Percentiles rank a stretch among this genome's conserved stretches.
These are phyloP conservation scores for Saccharomycopsis synnaedendra DNA, from an alignment of 805 yeast genomes.

Conservation along the genomic window DNA sequence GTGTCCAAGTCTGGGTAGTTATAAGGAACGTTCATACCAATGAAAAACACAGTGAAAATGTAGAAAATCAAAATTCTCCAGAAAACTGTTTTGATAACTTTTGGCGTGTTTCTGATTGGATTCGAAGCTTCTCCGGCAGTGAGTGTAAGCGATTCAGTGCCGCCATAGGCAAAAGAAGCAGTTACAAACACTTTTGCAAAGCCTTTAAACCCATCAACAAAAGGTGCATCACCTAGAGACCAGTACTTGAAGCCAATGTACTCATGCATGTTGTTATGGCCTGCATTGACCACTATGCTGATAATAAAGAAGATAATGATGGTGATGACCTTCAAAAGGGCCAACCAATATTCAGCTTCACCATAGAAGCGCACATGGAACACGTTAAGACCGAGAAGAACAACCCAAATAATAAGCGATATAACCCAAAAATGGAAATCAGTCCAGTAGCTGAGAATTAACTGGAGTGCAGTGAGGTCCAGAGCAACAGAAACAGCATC, in stretches of 20 bases:
- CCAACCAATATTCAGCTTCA: conserved; percentile 52
- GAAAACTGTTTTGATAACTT: conserved; percentile 46
- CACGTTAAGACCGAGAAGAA: conserved; percentile 32
- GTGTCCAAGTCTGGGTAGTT: conserved; percentile 35
- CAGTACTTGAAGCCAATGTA: conserved; percentile 47
- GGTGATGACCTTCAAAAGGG: conserved; percentile 44
- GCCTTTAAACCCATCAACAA: conserved; percentile 40
- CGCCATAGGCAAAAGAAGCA: conserved; percentile 42
- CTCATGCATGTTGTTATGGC: conserved; percentile 42
- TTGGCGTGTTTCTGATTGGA: conserved; percentile 49
- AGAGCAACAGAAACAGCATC: conserved; percentile 72
- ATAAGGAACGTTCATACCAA: conserved; percentile 49
- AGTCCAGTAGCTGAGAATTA: conserved; percentile 47
- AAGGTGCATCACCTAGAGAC: conserved; percentile 43
- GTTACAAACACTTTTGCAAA: conserved; percentile 39
- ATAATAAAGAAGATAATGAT: conserved; percentile 44
- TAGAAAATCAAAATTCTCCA: conserved; percentile 47
- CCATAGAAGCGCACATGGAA: conserved; percentile 47
- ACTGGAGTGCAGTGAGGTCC: conserved; percentile 59
- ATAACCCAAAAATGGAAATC: conserved; percentile 39
- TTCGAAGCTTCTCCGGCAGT: conserved; percentile 45
- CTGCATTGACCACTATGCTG: conserved; percentile 46
- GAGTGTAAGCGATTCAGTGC: conserved; percentile 36
- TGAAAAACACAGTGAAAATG: conserved; percentile 42
- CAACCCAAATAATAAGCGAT: conserved; percentile 42